Percentiles rank a stretch among this genome's conserved stretches.
These are phyloP conservation scores for Myriosclerotinia scirpicola DNA, from an alignment of 2,329 filamentous ascomycete species.

Conservation along the genomic window DNA sequence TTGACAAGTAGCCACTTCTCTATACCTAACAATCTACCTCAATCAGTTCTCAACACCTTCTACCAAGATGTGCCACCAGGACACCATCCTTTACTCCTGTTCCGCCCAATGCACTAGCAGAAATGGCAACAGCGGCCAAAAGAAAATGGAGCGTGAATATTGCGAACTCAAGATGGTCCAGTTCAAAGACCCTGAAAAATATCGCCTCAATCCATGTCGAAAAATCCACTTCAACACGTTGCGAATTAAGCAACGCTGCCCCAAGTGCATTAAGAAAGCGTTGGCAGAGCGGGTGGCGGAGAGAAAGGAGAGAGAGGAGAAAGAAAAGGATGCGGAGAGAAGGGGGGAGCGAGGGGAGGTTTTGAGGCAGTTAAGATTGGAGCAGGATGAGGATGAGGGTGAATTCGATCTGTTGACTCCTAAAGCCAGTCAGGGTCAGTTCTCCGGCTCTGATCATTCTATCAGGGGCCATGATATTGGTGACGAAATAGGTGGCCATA, in stretches of 20 bases:
- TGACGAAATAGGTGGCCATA: too few relatives aligned
- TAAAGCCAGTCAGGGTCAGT: neutral
- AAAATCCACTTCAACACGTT: neutral
- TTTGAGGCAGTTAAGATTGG: neutral
- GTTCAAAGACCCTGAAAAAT: neutral
- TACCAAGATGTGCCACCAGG: neutral
- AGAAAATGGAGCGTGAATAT: too few relatives aligned
- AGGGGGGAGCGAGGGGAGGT: neutral
- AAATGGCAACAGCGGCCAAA: neutral
- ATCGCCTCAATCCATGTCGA: too few relatives aligned
- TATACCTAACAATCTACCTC: too few relatives aligned
- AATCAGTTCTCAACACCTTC: neutral
- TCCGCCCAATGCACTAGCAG: neutral
- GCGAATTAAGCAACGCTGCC: neutral
- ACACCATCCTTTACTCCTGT: neutral
- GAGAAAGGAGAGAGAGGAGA: neutral
- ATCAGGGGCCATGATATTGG: too few relatives aligned
- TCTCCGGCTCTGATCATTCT: neutral
- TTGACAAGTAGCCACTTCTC: neutral
- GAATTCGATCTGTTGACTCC: neutral
- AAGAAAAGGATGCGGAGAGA: neutral
- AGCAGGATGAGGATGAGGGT: conserved; percentile 9
- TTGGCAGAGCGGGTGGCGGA: neutral
- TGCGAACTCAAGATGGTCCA: too few relatives aligned
- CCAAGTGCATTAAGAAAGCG: neutral